phyloP scores from a whole-genome alignment of 306 rosid species.

The Hippophae rhamnoides region DNA sequence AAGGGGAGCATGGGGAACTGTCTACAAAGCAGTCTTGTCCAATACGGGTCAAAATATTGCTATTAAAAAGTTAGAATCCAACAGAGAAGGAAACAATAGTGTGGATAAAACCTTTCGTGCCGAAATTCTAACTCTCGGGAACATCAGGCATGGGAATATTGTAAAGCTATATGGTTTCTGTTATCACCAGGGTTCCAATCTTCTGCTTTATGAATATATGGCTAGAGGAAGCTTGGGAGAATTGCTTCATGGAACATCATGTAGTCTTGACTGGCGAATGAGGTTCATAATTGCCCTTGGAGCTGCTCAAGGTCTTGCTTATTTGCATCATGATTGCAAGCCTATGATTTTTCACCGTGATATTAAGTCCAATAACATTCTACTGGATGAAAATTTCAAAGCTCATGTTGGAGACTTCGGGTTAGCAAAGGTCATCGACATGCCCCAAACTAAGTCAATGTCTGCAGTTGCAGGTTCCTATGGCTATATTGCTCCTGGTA shows the following conservation, averaged over 20 bases:
- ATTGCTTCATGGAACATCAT: constrained; percentile 45
- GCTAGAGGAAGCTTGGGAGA: constrained; percentile 84
- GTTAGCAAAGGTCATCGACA: constrained; percentile 77
- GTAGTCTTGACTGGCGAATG: constrained; percentile 55
- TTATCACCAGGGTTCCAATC: constrained; percentile 65
- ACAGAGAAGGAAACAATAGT: constrained; percentile 55
- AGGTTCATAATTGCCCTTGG: constrained; percentile 80
- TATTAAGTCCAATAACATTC: constrained; percentile 78
- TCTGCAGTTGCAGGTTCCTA: constrained; percentile 94
- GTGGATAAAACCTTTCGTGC: constrained; percentile 63
- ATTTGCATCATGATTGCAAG: constrained; percentile 85
- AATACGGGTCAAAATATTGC: constrained; percentile 46
- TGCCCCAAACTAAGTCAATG: constrained; percentile 75
- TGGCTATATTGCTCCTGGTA: constrained; percentile 91
- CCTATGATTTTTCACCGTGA: constrained; percentile 80
- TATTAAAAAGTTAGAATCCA: constrained; percentile 63
- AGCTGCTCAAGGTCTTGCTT: constrained; percentile 78
- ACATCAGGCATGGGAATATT: constrained; percentile 65
- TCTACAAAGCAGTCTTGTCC: constrained; percentile 62
- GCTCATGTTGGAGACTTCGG: constrained; percentile 94
- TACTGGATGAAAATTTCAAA: constrained; percentile 68
- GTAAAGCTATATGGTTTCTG: constrained; percentile 71
- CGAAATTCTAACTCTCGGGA: constrained; percentile 65
- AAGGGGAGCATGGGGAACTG: constrained; percentile 79
- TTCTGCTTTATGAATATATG: constrained; percentile 76